Evolutionary conservation across 2,329 filamentous ascomycete genomes (phyloP).

Genomic region (Aspergillus hiratsukae): DNA sequence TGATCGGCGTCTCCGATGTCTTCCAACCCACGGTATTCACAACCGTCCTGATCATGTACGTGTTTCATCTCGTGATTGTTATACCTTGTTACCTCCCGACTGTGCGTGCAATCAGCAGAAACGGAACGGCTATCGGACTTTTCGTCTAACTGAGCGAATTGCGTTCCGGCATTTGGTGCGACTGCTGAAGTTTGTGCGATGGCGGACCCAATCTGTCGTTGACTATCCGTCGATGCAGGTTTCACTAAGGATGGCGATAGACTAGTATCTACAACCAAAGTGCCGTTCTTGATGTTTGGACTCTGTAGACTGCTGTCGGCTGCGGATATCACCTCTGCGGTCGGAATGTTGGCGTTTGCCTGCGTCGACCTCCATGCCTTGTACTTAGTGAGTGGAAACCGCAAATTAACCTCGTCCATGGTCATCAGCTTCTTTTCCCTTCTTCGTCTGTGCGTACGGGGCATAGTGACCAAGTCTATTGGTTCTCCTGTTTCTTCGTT

Average conservation of each 20-base stretch:
- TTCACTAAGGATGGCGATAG: slow-evolving; percentile 14
- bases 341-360: slow-evolving; percentile 76
- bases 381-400: slow-evolving; percentile 94
- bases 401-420: slow-evolving; percentile 97
- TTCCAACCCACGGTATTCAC: slow-evolving; percentile 54
- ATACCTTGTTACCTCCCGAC: not conserved
- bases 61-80: not conserved
- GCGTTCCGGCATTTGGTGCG: slow-evolving; percentile 10
- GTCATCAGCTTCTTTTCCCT: slow-evolving; percentile 98
- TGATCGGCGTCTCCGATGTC: slow-evolving; percentile 71
- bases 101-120: not conserved
- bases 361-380: slow-evolving; percentile 87
- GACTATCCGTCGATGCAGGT: slow-evolving; percentile 20
- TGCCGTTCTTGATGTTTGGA: slow-evolving; percentile 59
- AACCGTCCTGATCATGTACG: slow-evolving; percentile 20
- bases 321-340: slow-evolving; percentile 75
- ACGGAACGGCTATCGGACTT: slow-evolving; percentile 7
- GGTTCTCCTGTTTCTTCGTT: slow-evolving; percentile 77
- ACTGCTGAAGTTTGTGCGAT: slow-evolving; percentile 12
- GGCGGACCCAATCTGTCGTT: slow-evolving; percentile 14
- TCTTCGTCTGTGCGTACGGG: slow-evolving; percentile 75
- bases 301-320: slow-evolving; percentile 68
- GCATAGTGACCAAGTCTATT: slow-evolving; percentile 82
- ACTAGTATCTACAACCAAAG: slow-evolving; percentile 21
- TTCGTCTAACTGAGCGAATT: slow-evolving; percentile 11